These are phyloP conservation scores for Fusarium haematococcum DNA, from an alignment of 2,329 filamentous ascomycete genomes.

Conservation along the genomic window DNA sequence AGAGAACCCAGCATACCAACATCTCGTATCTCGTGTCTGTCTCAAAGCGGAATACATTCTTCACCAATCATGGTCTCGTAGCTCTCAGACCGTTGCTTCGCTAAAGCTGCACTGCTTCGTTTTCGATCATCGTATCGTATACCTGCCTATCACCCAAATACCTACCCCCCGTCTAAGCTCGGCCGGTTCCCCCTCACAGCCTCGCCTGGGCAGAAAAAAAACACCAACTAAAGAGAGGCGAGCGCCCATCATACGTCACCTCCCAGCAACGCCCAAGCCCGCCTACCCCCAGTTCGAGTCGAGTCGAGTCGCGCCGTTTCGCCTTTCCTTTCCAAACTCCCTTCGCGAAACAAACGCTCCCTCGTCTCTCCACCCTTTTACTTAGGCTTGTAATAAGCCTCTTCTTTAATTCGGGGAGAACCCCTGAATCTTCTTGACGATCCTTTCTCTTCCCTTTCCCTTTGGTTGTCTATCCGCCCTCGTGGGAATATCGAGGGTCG, in stretches of 20 bases:
- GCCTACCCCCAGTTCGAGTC: neutral
- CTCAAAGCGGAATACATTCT: neutral
- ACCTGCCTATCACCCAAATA: neutral
- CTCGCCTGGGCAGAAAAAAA: slow-evolving; percentile 26
- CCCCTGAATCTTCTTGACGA: slow-evolving; percentile 31
- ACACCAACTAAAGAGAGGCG: slow-evolving; percentile 27
- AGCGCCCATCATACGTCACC: slow-evolving; percentile 40
- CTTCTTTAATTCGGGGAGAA: neutral
- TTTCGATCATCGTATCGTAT: slow-evolving; percentile 13
- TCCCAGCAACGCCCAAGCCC: slow-evolving; percentile 29
- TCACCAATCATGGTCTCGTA: slow-evolving; percentile 32
- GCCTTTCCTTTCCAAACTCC: neutral
- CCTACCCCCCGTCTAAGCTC: neutral
- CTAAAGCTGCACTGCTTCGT: slow-evolving; percentile 9
- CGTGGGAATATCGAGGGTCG: neutral
- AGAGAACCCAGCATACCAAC: slow-evolving; percentile 10
- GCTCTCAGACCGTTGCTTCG: neutral
- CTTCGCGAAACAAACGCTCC: neutral
- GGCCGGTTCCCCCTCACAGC: slow-evolving; percentile 34
- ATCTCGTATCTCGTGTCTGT: slow-evolving; percentile 8
- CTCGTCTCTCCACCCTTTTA: slow-evolving; percentile 21
- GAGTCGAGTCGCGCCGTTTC: slow-evolving; percentile 22
- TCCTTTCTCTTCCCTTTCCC: slow-evolving; percentile 17
- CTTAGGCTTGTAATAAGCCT: neutral
- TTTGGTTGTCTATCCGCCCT: neutral